Base-by-base conservation (phyloP, 768 basidiomycete genomes). In the Xerocomellus chrysenteron region DNA sequence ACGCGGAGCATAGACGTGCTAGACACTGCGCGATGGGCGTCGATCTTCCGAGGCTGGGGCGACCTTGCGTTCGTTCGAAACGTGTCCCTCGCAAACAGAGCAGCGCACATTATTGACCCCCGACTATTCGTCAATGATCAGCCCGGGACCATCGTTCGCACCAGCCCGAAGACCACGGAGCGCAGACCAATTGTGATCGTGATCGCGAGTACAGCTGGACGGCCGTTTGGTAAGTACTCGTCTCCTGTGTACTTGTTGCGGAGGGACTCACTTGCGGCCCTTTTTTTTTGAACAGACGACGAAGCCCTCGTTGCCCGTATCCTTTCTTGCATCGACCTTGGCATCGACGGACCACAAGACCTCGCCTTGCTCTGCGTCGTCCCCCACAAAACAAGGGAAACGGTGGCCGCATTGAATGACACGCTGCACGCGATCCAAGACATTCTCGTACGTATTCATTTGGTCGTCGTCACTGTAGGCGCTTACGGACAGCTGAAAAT, bases 181-280 rank as follows among this genome's bases (percentile, higher is more conserved):
- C 33, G 42, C 24, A 37, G 39, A 28, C 53, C 52, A 3, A 26
- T 56, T 13, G 49, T 68, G 45, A 24, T 65, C 16, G 21, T 42
- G 35, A 35, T 56, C 10, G 47, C 50, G 4, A 32, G 46, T 26
- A 9, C 36, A 2, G 44, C 4, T 13, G 53, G 43, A n/a, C 26
- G 7, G 11, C 43, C 35, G 28, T 67, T 65, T 35, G 66, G 65
- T 67, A 47, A 0, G 63, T 50, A 24, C 10, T 33, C 16, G 17
- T 9, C 8, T 30, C n/a, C 12, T 16, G 14, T 45, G 32, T 43
- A n/a, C 12, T 19, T 10, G n/a, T 26, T 33, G 13, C 0, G 2
- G 16, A 14, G 6, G 47, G 33, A 48, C 48, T 35, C 49, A 53
- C 32, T 37, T 8, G 13, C 5, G 5, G 2, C 5, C 0, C 16